Evolutionary conservation across 108 stramenopile genomes (phyloP).

Genomic region (Skeletonema menzelii): DNA sequence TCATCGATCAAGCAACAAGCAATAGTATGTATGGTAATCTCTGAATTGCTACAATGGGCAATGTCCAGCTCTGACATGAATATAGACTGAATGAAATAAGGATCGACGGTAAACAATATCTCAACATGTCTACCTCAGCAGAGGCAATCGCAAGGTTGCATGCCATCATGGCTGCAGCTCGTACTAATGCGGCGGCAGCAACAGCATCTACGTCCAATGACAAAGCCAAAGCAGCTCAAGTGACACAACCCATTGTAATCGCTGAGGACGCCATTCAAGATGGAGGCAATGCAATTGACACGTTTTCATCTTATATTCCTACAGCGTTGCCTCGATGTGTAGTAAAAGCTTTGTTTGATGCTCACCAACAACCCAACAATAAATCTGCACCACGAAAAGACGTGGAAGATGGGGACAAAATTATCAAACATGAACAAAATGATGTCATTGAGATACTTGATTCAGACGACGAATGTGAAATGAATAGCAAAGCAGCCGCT

Average conservation of each 20-base stretch:
- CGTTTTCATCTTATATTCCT: slow-evolving; percentile 39
- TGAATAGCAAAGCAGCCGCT: not conserved
- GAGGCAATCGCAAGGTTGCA: not conserved
- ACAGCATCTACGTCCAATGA: not conserved
- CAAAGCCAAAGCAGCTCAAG: not conserved
- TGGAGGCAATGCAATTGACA: slow-evolving; percentile 50
- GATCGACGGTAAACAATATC: too few relatives aligned
- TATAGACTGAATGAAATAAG: too few relatives aligned
- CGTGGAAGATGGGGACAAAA: not conserved
- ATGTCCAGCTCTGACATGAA: too few relatives aligned
- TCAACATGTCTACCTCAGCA: not conserved
- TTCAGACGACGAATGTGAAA: slow-evolving; percentile 3
- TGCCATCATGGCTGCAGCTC: not conserved
- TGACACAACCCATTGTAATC: not conserved
- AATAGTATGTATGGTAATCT: too few relatives aligned
- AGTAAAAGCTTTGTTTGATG: slow-evolving; percentile 11
- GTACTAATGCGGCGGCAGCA: not conserved
- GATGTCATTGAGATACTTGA: slow-evolving; percentile 22
- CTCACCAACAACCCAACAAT: not conserved
- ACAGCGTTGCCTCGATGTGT: slow-evolving; percentile 33
- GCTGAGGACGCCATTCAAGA: slow-evolving; percentile 41
- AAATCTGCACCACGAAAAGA: not conserved
- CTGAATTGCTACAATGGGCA: too few relatives aligned
- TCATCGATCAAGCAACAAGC: too few relatives aligned
- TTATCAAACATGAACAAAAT: not conserved